Evolutionary conservation across 331 rosid species (phyloP).

Genomic region (Cydonia oblonga): DNA sequence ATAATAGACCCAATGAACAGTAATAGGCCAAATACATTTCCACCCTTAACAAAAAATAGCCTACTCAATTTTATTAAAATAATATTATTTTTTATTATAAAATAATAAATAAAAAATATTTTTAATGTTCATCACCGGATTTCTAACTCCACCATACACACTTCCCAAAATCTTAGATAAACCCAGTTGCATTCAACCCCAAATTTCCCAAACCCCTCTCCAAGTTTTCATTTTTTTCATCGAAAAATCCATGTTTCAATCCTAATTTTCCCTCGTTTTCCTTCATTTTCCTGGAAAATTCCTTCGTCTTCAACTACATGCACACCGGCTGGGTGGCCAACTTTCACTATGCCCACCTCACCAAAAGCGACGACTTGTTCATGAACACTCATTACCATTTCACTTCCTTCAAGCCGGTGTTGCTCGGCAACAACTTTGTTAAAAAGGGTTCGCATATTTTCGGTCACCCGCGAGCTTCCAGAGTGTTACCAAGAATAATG

Average conservation of each 20-base stretch:
- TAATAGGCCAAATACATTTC: no score
- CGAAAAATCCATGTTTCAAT: background rate
- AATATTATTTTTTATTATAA: no score
- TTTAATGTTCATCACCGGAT: no score
- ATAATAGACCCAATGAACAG: no score
- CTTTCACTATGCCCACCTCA: slow-evolving; percentile 31
- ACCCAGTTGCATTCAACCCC: slow-evolving; percentile 4
- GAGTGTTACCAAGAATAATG: background rate
- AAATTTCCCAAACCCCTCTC: background rate
- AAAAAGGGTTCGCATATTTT: slow-evolving; percentile 19
- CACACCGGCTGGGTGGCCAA: slow-evolving; percentile 29
- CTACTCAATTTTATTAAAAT: no score
- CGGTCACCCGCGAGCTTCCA: slow-evolving; percentile 9
- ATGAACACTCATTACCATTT: slow-evolving; percentile 45
- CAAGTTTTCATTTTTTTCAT: background rate
- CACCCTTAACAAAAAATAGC: no score
- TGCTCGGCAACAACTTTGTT: slow-evolving; percentile 44
- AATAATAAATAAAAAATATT: no score
- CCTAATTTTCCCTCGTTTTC: background rate
- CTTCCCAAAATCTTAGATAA: slow-evolving; percentile 8
- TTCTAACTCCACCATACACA: background rate
- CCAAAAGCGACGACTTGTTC: slow-evolving; percentile 30
- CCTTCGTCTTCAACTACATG: slow-evolving; percentile 34
- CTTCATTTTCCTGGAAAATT: background rate
- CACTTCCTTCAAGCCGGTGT: slow-evolving; percentile 62